These are phyloP conservation scores for Mariannaea sp. DNA, from an alignment of 2,329 filamentous ascomycete genomes.

Conservation along the genomic window DNA sequence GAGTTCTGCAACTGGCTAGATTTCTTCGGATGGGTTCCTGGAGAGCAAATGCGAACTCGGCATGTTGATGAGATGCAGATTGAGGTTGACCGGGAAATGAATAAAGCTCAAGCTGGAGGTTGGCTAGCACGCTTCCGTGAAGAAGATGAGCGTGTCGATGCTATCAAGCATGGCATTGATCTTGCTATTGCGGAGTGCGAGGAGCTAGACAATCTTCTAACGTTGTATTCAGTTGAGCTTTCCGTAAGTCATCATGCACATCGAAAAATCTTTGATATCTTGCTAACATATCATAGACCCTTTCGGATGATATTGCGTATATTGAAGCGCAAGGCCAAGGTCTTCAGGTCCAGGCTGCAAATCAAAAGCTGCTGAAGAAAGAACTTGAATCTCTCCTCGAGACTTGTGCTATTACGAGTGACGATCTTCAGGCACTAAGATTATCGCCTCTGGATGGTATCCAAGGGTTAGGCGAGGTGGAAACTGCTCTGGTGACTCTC, in stretches of 20 bases:
- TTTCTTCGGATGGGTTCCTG: conserved; percentile 86
- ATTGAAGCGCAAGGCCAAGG: conserved; percentile 98
- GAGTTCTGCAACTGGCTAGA: conserved; percentile 84
- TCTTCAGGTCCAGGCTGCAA: conserved; percentile 94
- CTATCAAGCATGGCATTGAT: conserved; percentile 85
- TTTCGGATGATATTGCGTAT: conserved; percentile 94
- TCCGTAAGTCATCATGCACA: conserved; percentile 63
- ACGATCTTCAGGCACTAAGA: conserved; percentile 73
- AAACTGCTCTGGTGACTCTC: conserved; percentile 75
- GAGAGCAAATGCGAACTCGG: conserved; percentile 73
- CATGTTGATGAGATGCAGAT: conserved; percentile 80
- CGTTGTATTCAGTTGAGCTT: conserved; percentile 91
- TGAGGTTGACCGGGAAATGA: conserved; percentile 85
- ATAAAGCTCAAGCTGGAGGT: conserved; percentile 87
- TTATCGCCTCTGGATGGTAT: conserved; percentile 73
- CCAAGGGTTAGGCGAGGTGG: conserved; percentile 75
- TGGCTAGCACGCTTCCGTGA: conserved; percentile 86
- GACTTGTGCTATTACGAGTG: conserved; percentile 84
- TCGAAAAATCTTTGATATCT: background rate
- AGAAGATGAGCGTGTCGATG: conserved; percentile 87
- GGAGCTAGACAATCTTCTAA: conserved; percentile 91
- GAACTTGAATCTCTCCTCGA: conserved; percentile 89
- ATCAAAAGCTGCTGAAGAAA: conserved; percentile 90
- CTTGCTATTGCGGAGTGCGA: conserved; percentile 93
- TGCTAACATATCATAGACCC: conserved; percentile 61